These are phyloP conservation scores for Paspalum vaginatum DNA, from an alignment of 176 grass and related monocot species.

Conservation along the genomic window DNA sequence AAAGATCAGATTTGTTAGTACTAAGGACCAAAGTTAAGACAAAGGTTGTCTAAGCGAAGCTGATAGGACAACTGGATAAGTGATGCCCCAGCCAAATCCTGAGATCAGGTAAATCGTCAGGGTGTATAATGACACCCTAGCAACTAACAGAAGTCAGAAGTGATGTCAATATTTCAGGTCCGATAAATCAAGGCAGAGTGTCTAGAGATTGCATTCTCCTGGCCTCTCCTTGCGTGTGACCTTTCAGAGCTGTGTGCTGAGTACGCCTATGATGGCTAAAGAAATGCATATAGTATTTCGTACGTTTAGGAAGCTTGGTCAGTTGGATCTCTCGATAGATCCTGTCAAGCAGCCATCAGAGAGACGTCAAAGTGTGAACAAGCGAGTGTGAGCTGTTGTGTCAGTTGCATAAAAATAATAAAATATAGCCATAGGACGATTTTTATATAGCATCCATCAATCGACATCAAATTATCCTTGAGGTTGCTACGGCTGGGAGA, in stretches of 20 bases:
- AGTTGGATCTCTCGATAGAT: slow-evolving; percentile 16
- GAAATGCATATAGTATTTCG: background rate
- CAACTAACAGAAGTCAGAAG: background rate
- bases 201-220: background rate
- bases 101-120: background rate
- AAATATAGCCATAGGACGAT: background rate
- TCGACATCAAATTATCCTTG: slow-evolving; percentile 18
- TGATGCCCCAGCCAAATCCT: no score
- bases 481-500: background rate
- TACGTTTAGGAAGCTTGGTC: background rate
- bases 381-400: background rate
- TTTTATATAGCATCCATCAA: background rate
- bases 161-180: background rate
- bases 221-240: background rate
- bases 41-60: no score
- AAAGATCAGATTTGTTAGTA: background rate
- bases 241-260: background rate
- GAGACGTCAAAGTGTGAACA: slow-evolving; percentile 16
- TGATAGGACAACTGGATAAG: no score
- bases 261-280: background rate
- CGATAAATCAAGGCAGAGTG: background rate
- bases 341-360: background rate
- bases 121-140: background rate
- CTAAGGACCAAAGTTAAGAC: slow-evolving; percentile 1
- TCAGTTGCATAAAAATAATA: background rate